phyloP scores from a whole-genome alignment of 2,329 filamentous ascomycete genomes.

The Neurospora sp. region DNA sequence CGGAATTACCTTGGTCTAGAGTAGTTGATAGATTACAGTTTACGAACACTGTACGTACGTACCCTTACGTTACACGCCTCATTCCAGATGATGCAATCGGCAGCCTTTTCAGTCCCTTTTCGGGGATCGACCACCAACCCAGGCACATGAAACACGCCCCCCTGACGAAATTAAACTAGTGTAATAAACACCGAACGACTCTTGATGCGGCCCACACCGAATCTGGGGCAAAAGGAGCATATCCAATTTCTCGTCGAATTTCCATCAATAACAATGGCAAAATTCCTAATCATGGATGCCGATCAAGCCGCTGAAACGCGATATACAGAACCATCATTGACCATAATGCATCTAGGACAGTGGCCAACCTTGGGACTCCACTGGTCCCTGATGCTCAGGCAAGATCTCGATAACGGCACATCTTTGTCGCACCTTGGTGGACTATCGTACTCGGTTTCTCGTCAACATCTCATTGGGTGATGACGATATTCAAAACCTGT shows the following conservation, averaged over 20 bases:
- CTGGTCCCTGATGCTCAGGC: neutral
- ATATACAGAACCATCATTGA: neutral
- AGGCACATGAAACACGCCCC: neutral
- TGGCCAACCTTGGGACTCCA: neutral
- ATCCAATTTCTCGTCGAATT: neutral
- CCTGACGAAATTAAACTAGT: neutral
- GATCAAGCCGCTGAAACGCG: neutral
- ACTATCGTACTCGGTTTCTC: neutral
- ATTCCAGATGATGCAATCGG: neutral
- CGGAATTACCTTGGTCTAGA: neutral
- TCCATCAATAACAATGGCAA: neutral
- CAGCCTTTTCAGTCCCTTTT: neutral
- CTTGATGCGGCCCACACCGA: neutral
- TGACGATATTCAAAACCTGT: neutral
- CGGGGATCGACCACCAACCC: neutral
- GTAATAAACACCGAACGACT: neutral
- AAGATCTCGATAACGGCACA: neutral
- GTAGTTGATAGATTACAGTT: neutral
- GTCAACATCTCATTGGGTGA: neutral
- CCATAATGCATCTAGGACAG: neutral
- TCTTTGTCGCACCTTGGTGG: neutral
- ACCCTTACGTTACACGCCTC: neutral
- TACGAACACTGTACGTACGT: neutral
- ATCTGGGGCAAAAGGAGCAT: neutral
- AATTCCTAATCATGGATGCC: neutral